phyloP scores from a whole-genome alignment of 169 alveolate genomes.

The Toxoplasma gondii region DNA sequence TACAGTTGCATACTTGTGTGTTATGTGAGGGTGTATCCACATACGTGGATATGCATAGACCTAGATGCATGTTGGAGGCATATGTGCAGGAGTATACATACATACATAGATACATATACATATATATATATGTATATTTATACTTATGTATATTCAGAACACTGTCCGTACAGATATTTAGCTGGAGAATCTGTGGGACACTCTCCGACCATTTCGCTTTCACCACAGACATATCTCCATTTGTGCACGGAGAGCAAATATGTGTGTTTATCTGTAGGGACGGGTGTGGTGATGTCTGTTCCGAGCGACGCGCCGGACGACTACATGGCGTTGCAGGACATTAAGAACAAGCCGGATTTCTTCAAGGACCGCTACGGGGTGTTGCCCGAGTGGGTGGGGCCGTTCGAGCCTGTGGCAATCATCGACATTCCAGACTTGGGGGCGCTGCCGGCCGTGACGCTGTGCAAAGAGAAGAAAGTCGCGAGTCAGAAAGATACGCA shows the following conservation, averaged over 20 bases:
- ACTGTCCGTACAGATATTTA: no score
- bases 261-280: slow-evolving; percentile 72
- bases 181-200: no score
- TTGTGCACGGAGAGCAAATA: no score
- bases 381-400: slow-evolving; percentile 89
- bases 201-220: no score
- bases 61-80: no score
- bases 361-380: slow-evolving; percentile 87
- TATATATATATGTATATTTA: no score
- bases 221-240: no score
- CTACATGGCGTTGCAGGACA: slow-evolving; percentile 93
- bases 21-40: not conserved
- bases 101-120: no score
- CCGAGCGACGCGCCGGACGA: slow-evolving; percentile 99
- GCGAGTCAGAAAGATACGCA: slow-evolving; percentile 92
- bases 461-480: slow-evolving; percentile 80
- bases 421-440: slow-evolving; percentile 89
- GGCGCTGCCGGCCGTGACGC: slow-evolving; percentile 29
- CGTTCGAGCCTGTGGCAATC: slow-evolving; percentile 92
- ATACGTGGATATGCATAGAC: no score
- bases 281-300: slow-evolving; percentile 99
- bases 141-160: no score
- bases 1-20: slow-evolving; percentile 14
- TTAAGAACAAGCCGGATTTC: slow-evolving; percentile 57
- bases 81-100: no score